Base-by-base conservation (phyloP, 441 rosid species). In the Erodium trifolium region DNA sequence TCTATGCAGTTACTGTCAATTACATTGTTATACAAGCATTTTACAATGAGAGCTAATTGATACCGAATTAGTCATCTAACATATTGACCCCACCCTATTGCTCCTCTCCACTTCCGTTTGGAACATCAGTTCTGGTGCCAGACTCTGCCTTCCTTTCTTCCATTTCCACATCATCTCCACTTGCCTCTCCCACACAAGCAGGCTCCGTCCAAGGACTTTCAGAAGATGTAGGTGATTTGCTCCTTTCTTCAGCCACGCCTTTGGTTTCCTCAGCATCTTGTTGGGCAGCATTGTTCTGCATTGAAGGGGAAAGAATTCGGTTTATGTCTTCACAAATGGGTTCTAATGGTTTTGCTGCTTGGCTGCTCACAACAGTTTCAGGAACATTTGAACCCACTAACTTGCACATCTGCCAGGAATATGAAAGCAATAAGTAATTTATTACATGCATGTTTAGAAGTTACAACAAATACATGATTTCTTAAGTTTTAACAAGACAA, bases 381-480 rank as follows among this genome's bases (percentile, higher is more conserved):
- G 68, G 78, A 71, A 65, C 81, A 67, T 83, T 82, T 31, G 84
- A 84, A 53, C 86, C 88, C 68, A 90, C 17, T 34, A 80, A 69
- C 68, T 82, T 82, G 82, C 96, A 92, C 76, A 88, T 80, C 99
- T 94, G 79, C 53, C 78, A 47, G 68, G 10, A 62, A 57, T 35
- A 74, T 29, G 9, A 37, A 37, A 37, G 3, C 34, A 31, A 3
- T 31, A 31, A 31, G 34, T 1, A 31, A 31, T 31, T 2, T 31
- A 31, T 31, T 31, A 31, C 34, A 31, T 3, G 3, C 34, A 31
- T 3, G 4, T 3, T 31, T 31, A 31, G 34, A 31, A 31, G 34
- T 31, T 31, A 31, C 4, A 31, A 37, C 9, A 37, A 37, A 4
- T 5, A 59, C 5, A 12, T 59, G 31, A 59, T 59, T 18, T 18